Percentiles rank a stretch among this genome's conserved stretches.
phyloP scores from a whole-genome alignment of 305 asterid species.

The Ilex paraguariensis region DNA sequence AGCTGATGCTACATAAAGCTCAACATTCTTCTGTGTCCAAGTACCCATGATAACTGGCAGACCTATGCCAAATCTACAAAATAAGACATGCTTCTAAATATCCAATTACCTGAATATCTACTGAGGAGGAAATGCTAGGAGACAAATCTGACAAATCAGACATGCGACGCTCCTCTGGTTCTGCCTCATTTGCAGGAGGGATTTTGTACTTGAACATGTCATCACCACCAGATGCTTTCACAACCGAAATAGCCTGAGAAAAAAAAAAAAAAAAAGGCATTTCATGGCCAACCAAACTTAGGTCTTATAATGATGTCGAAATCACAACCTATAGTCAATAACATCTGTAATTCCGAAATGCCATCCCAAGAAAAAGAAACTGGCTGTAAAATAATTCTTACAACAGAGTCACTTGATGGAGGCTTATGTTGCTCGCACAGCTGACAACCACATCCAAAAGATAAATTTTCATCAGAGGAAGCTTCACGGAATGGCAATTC shows the following conservation, averaged over 20 bases:
- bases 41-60: no score
- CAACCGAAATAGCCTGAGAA: slow-evolving; percentile 28
- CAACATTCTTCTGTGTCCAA: no score
- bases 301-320: background rate
- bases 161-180: slow-evolving; percentile 84
- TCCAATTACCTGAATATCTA: slow-evolving; percentile 56
- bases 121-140: slow-evolving; percentile 64
- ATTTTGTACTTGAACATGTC: slow-evolving; percentile 34
- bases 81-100: background rate
- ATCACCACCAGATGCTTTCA: slow-evolving; percentile 32
- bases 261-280: background rate
- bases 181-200: slow-evolving; percentile 28
- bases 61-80: background rate
- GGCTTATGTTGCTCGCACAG: slow-evolving; percentile 26
- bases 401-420: slow-evolving; percentile 28
- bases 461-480: background rate
- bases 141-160: slow-evolving; percentile 92
- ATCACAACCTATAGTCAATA: no score
- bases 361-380: background rate
- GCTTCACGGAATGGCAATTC: background rate
- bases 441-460: slow-evolving; percentile 27
- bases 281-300: background rate
- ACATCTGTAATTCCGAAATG: background rate
- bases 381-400: slow-evolving; percentile 11
- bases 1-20: no score